Evolutionary conservation across 2,329 filamentous ascomycete species (phyloP), one percentile per base, ranked within the genome.

Genomic region (Pseudogymnoascus sp.): DNA sequence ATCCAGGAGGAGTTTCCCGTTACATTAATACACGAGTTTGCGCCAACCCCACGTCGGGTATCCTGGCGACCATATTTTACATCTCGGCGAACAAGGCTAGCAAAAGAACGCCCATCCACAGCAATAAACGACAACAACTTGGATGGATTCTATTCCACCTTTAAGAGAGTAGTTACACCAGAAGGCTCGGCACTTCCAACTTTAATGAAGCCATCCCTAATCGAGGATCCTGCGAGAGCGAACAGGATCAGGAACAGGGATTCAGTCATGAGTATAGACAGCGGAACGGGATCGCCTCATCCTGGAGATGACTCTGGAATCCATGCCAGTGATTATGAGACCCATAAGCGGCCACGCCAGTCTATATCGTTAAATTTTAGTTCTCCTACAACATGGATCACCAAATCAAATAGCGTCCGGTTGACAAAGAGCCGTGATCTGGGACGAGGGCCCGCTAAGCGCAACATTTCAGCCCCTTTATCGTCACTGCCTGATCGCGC

Each of bases 291-390:
- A 57, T 57, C 50, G 28, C 50, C 50, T 19, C 64, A 66, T 17
- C 59, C 64, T 38, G 40, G 64, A 53, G 60, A 67, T 59, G 65
- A 68, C 10, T 53, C 42, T 2, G 28, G 73, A 1, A 57, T 33
- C 26, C 50, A 57, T 33, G n/a, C 69, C 7, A 66, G 63, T 21
- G 70, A 70, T 3, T 76, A 79, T 38, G 73, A 73, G 28, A 78
- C 78, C 1, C 77, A 78, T 7, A 80, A 78, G 68, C 76, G 73
- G 61, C 75, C 81, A 11, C 78, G 77, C 62, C 79, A 82, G 64
- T 86, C 85, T 15, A 75, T 83, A 26, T 87, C 85, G 15, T 81
- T 84, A 78, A 83, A 85, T 63, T 83, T 87, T 65, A 78, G 78
- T 65, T 82, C 84, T 1, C 79, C 84, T 15, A 78, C 76, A 60